Evolutionary conservation across 106 monocot genomes (phyloP).

Genomic region (Chionographis japonica): DNA sequence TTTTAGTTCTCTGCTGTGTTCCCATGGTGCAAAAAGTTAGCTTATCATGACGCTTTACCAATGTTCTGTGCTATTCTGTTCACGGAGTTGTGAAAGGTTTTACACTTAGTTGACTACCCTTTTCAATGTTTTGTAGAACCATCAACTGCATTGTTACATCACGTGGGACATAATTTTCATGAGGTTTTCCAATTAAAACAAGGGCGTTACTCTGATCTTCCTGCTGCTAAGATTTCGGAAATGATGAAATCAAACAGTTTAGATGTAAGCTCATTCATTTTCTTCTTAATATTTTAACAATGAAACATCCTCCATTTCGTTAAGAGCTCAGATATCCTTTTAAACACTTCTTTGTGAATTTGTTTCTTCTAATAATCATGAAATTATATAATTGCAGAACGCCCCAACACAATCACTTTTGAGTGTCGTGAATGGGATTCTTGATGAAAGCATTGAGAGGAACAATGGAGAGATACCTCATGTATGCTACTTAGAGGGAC

Average conservation of each 20-base stretch:
- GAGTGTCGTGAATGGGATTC: slow-evolving; percentile 66
- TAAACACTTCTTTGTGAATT: background rate
- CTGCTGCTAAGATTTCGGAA: slow-evolving; percentile 70
- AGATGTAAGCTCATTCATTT: slow-evolving; percentile 49
- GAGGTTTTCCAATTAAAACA: slow-evolving; percentile 74
- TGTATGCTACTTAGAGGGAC: slow-evolving; percentile 50
- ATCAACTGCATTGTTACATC: slow-evolving; percentile 29
- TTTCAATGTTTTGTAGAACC: slow-evolving; percentile 24
- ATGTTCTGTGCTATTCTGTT: background rate
- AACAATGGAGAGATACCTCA: slow-evolving; percentile 91
- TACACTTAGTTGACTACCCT: background rate
- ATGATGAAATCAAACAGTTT: slow-evolving; percentile 82
- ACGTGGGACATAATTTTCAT: slow-evolving; percentile 56
- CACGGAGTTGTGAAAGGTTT: background rate
- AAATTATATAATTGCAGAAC: slow-evolving; percentile 42
- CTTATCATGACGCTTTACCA: too few species aligned
- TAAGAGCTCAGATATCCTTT: background rate
- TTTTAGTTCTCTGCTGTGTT: too few species aligned
- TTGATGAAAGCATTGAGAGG: slow-evolving; percentile 83
- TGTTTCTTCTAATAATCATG: slow-evolving; percentile 4
- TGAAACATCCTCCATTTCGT: background rate
- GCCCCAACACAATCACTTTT: slow-evolving; percentile 80
- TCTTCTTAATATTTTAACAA: background rate
- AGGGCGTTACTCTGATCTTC: slow-evolving; percentile 69
- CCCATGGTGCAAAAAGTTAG: too few species aligned